These are phyloP conservation scores for Ophiognomonia clavigignenti-juglandacearum DNA, from an alignment of 2,329 filamentous ascomycete genomes.

Conservation along the genomic window DNA sequence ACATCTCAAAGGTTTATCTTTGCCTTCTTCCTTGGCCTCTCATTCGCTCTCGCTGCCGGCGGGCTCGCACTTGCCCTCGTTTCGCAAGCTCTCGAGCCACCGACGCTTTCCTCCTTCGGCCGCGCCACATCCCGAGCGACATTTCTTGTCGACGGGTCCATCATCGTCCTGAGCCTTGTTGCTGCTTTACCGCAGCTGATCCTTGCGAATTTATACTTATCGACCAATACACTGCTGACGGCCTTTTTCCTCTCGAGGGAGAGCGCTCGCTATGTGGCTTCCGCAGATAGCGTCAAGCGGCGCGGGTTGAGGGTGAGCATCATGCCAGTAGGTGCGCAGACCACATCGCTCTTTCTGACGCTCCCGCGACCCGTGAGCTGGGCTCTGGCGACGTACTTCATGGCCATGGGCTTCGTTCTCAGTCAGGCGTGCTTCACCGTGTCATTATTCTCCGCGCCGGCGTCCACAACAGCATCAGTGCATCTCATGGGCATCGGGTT, in stretches of 20 bases:
- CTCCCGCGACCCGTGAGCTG: slow-evolving; percentile 42
- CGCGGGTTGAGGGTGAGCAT: slow-evolving; percentile 40
- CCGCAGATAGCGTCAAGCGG: slow-evolving; percentile 19
- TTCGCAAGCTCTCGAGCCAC: slow-evolving; percentile 7
- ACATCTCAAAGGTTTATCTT: slow-evolving; percentile 37
- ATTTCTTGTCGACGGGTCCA: slow-evolving; percentile 22
- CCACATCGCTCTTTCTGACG: slow-evolving; percentile 43
- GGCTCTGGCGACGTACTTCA: slow-evolving; percentile 38
- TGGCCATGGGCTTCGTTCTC: slow-evolving; percentile 40
- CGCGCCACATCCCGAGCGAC: slow-evolving; percentile 30
- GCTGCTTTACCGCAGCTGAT: slow-evolving; percentile 44
- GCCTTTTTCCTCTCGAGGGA: slow-evolving; percentile 47
- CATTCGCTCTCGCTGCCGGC: slow-evolving; percentile 32
- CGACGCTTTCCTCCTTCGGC: slow-evolving; percentile 32
- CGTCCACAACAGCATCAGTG: not conserved
- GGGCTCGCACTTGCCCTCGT: slow-evolving; percentile 31
- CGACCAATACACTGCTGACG: slow-evolving; percentile 41
- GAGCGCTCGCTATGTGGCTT: slow-evolving; percentile 36
- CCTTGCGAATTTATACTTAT: slow-evolving; percentile 42
- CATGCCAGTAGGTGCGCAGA: slow-evolving; percentile 38
- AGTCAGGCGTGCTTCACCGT: slow-evolving; percentile 38
- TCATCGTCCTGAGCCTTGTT: slow-evolving; percentile 28
- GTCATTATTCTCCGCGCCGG: slow-evolving; percentile 8
- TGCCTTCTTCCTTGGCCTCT: slow-evolving; percentile 32
- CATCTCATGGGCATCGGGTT: slow-evolving; percentile 33